Conservation (phyloP, 2,329 filamentous ascomycete genomes). For the Neoascochyta sp. region DNA sequence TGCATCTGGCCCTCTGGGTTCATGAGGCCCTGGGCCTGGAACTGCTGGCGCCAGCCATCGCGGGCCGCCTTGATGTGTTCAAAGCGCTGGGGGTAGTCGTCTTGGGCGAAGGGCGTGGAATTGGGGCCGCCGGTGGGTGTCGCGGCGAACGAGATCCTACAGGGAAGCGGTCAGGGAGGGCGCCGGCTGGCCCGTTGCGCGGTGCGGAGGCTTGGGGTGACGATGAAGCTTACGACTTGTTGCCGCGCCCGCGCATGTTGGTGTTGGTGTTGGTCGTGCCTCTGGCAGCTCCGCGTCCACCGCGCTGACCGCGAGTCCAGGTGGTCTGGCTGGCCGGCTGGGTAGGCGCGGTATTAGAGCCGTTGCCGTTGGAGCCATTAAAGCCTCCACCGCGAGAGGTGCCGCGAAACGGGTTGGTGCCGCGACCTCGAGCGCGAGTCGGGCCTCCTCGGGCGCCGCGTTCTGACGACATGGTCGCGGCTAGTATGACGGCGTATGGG, state of each 20-base stretch:
- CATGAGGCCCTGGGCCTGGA: constrained; percentile 29
- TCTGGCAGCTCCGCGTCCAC: constrained; percentile 3
- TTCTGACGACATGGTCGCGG: constrained; percentile 28
- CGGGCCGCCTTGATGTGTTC: constrained; percentile 45
- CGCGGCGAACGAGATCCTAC: too few species aligned
- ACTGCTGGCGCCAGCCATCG: constrained; percentile 42
- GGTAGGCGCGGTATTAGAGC: constrained; percentile 11
- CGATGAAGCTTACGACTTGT: constrained; percentile 1
- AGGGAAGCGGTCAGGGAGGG: too few species aligned
- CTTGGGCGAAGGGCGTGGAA: constrained; percentile 20
- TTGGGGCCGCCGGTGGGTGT: constrained; percentile 10
- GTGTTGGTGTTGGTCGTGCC: too few species aligned
- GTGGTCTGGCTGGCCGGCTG: constrained; percentile 3
- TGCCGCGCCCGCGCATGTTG: constrained; percentile 1
- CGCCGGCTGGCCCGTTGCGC: too few species aligned
- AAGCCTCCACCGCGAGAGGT: constrained; percentile 12
- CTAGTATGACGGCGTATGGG: constrained; percentile 7
- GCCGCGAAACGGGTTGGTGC: constrained; percentile 9
- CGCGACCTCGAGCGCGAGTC: constrained; percentile 15
- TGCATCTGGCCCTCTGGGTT: constrained; percentile 57
- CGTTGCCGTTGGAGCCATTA: too few species aligned
- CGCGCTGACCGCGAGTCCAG: constrained; percentile 7
- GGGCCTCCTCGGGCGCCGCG: constrained; percentile 21
- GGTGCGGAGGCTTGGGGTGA: too few species aligned
- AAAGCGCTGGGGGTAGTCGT: constrained; percentile 25